These are phyloP conservation scores for Cupressus sempervirens DNA, from an alignment of 75 land plant genomes.

Conservation along the genomic window DNA sequence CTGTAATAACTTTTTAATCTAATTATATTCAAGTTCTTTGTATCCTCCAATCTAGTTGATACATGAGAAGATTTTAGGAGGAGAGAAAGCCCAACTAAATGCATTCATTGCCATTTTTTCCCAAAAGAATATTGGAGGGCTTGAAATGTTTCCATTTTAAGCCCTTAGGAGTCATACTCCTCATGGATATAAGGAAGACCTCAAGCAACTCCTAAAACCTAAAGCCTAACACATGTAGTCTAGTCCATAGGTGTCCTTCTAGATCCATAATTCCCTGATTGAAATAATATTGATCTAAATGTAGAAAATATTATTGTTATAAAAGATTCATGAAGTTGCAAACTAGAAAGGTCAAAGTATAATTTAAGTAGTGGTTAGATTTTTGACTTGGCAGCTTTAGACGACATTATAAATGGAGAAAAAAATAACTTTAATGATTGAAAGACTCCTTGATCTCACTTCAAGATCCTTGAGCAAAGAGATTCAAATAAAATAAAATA, in stretches of 20 bases:
- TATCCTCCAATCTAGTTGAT: constrained; percentile 36
- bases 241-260: constrained; percentile 71
- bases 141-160: constrained; percentile 84
- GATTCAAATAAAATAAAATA: background rate
- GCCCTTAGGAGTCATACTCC: constrained; percentile 42
- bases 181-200: constrained; percentile 70
- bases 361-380: constrained; percentile 6
- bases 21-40: constrained; percentile 77
- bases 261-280: constrained; percentile 62
- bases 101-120: constrained; percentile 47
- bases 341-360: constrained; percentile 51
- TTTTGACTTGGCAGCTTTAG: background rate
- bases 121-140: constrained; percentile 75
- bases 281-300: background rate
- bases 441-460: background rate
- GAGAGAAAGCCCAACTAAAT: constrained; percentile 71
- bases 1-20: constrained; percentile 53
- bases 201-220: constrained; percentile 69
- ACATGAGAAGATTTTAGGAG: constrained; percentile 38
- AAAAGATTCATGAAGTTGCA: constrained; percentile 44
- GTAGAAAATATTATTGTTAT: constrained; percentile 38
- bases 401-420: background rate
- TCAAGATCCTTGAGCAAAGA: background rate
- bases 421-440: background rate
- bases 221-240: constrained; percentile 57